Base-by-base conservation (phyloP, 169 alveolate genomes). In the Plasmodium sp. region DNA sequence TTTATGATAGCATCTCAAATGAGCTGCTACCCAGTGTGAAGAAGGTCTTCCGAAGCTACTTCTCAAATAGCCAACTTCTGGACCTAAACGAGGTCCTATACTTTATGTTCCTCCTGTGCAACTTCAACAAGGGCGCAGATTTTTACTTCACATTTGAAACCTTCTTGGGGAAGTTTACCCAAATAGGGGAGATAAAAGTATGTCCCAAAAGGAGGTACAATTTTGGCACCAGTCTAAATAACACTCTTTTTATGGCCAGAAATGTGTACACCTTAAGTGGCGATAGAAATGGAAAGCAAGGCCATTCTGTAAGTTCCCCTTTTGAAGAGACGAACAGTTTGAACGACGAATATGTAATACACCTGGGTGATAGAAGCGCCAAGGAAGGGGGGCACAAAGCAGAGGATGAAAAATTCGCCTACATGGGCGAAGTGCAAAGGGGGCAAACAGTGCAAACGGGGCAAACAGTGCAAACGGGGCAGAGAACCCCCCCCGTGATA, bases 211-310 rank as follows among this genome's bases (percentile, higher is more conserved):
- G 77, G 56, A 72, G 62, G 56, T 92, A 81, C 27, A 12, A 81
- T 45, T 92, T 92, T 51, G 22, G 27, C 27, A 45, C 92, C 6
- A 92, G 85, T 39, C 41, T 82, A 77, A 81, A 67, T 33, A 92
- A 72, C 77, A 34, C 95, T 12, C 54, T 92, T 45, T 92, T 34
- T 48, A 92, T 82, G n/a, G 71, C 81, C 14, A 92, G 82, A 45
- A 81, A 72, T 43, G 71, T 88, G 41, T 85, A 85, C 41, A 45
- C 18, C 71, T 39, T 85, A 5, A 39, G 58, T 18, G 45, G 45
- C 27, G 71, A 75, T 16, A 62, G 5, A 43, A 54, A 22, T 31
- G 22, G 80, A 54, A 41, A 84, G 3, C 43, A 34, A 39, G 16
- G 34, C 14, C 74, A 22, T 31, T 36, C 92, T 18, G 22, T 34